Evolutionary conservation across 768 basidiomycete species (phyloP), one percentile per base, ranked within the genome.

Genomic region (Mycena galericulata): DNA sequence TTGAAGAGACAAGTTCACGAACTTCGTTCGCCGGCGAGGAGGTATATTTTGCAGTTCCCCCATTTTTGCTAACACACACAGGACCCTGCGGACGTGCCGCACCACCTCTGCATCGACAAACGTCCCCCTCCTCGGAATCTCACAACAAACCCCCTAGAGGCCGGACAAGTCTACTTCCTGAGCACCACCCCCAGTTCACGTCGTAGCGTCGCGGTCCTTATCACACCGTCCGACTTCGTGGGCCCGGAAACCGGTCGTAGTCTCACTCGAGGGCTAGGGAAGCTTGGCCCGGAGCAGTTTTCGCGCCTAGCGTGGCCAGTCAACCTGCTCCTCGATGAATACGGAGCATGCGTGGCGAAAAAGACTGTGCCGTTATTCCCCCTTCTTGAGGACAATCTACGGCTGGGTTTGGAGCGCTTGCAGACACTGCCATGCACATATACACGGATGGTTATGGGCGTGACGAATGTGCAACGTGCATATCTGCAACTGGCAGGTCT

Each of bases 391-490:
- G 11, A 34, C 30, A 3, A 36, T 5, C 11, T 40, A 15, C 4
- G 18, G 9, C 4, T 57, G 18, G 45, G 40, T 6, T 5, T 59
- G 9, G 43, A 20, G 8, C 58, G 58, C 4, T 29, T 59, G 7
- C n/a, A 45, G n/a, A 36, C 11, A 4, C 30, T 59, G 27, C 58
- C 58, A 18, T 29, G 11, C 22, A 29, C 45, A 4, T 59, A 45
- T 22, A 20, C 18, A 2, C 7, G 29, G 20, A 46, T 59, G 58
- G 12, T 9, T 9, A 40, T 67, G 3, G 43, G 30, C 17, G 29
- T 75, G 1, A 62, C 72, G 17, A 55, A 61, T 36, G 43, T 72
- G 17, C 74, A 75, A 41, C 54, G 70, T 20, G 56, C 34, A 46
- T 69, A 18, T 36, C 67, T 71, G 4, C 68, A 75, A 43, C 45